These are phyloP conservation scores for Mangifera indica DNA, from an alignment of 345 rosid species.

Conservation along the genomic window DNA sequence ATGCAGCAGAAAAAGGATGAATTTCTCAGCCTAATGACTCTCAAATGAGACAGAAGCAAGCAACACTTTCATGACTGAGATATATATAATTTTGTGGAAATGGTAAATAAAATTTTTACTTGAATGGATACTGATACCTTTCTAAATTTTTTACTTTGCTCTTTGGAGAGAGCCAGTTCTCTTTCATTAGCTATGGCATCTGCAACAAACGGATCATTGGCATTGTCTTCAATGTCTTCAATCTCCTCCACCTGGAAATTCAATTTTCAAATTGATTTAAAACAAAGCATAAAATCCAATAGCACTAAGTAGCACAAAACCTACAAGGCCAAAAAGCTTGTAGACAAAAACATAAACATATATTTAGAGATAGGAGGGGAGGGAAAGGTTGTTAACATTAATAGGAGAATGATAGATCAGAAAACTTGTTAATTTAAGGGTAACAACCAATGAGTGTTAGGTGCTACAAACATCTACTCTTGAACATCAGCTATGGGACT, in stretches of 20 bases:
- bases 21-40: not conserved
- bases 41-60: not conserved
- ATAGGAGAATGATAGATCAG: not conserved
- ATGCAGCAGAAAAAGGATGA: not conserved
- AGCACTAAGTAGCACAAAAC: conserved; percentile 12
- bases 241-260: conserved; percentile 89
- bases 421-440: not conserved
- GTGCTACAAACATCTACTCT: not conserved
- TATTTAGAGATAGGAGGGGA: not conserved
- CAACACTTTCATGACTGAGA: conserved; percentile 6
- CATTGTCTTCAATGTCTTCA: conserved; percentile 72
- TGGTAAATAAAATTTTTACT: not conserved
- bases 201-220: conserved; percentile 68
- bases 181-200: conserved; percentile 84
- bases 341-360: not conserved
- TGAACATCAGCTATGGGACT: not conserved
- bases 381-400: not conserved
- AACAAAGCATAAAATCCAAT: not conserved
- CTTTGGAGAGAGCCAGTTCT: conserved; percentile 76
- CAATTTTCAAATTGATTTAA: not conserved
- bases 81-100: not conserved
- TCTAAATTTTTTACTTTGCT: conserved; percentile 66
- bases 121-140: conserved; percentile 45
- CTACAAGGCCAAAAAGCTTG: not conserved
- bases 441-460: conserved; percentile 7